These are phyloP conservation scores for Lichtheimia corymbifera DNA, from an alignment of 371 early-diverging fungal species.

Conservation along the genomic window DNA sequence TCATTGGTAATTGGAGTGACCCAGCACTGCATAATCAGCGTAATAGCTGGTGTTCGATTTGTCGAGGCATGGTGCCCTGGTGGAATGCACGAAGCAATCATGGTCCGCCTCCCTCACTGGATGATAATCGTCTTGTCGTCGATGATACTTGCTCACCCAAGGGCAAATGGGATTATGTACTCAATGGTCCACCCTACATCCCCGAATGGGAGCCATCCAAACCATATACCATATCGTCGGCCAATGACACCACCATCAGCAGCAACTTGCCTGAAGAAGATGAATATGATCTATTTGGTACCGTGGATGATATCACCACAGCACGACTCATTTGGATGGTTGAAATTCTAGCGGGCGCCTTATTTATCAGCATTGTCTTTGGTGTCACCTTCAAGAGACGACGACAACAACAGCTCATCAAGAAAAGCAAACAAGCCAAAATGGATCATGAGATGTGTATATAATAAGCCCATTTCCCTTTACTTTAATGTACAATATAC, in stretches of 20 bases:
- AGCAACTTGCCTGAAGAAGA: neutral
- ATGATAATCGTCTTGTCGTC: conserved; percentile 19
- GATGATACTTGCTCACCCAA: conserved; percentile 24
- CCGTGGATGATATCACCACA: neutral
- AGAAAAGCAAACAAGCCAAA: too few relatives aligned
- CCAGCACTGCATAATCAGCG: conserved; percentile 15
- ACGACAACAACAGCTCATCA: too few relatives aligned
- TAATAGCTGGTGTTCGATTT: conserved; percentile 37
- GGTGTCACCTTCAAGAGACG: too few relatives aligned
- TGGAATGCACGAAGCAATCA: conserved; percentile 23
- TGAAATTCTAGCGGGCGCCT: neutral
- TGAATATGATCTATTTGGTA: too few relatives aligned
- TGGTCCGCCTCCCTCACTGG: neutral
- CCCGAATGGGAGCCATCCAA: conserved; percentile 11
- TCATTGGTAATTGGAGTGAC: conserved; percentile 36
- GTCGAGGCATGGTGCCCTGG: conserved; percentile 35
- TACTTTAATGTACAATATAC: too few relatives aligned
- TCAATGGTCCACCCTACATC: conserved; percentile 28
- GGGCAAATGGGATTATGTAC: conserved; percentile 41
- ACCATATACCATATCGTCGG: neutral
- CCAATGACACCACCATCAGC: neutral
- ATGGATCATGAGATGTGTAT: too few relatives aligned
- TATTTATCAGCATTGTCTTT: conserved; percentile 1
- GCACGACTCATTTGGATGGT: conserved; percentile 5
- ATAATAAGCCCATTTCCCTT: too few relatives aligned